Evolutionary conservation across 1,284 basidiomycete genomes (phyloP), one percentile per base, ranked within the genome.

Genomic region (Sporisorium scitamineum): DNA sequence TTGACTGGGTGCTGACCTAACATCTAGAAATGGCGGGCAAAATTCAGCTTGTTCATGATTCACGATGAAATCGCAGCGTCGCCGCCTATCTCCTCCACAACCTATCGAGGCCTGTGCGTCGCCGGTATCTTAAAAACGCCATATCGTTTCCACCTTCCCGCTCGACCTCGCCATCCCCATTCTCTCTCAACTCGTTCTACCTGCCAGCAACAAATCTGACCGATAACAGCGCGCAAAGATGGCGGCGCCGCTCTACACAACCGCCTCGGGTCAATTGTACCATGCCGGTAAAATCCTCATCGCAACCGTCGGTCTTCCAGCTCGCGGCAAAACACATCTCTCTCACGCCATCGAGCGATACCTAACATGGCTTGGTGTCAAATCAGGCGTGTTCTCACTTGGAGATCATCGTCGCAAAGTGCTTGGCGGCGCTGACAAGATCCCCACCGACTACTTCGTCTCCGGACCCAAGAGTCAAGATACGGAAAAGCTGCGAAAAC

Each of bases 361-460:
- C 86, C 90, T 99, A 1, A 90, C 94, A 82, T 99, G 97, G 97
- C 93, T 95, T 83, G 96, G 97, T 45, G 93, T 99, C 72, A 97
- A 96, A 86, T 96, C 94, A 0, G 90, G 92, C 65, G 96, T 98
- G 54, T 92, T 97, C 65, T 95, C 94, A 2, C 88, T 99, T 5
- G 97, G 97, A 26, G 96, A 99, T 86, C 95, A 96, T 86, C 90
- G 97, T 51, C 88, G 97, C 55, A 94, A 94, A 87, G 90, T 92
- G 0, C 87, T 98, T 11, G 97, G 96, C 11, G 91, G 93, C 0
- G 92, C 94, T 0, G 90, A 94, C 85, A 91, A 92, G 63, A 88
- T 98, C 2, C 97, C 96, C 0, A 87, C 90, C 1, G 95, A 98
- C 85, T 99, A 99, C 86, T 99, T 98, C 83, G 91, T 90, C 0